Evolutionary conservation across 1,284 basidiomycete species (phyloP).

Genomic region (Ceratobasidium sp.): DNA sequence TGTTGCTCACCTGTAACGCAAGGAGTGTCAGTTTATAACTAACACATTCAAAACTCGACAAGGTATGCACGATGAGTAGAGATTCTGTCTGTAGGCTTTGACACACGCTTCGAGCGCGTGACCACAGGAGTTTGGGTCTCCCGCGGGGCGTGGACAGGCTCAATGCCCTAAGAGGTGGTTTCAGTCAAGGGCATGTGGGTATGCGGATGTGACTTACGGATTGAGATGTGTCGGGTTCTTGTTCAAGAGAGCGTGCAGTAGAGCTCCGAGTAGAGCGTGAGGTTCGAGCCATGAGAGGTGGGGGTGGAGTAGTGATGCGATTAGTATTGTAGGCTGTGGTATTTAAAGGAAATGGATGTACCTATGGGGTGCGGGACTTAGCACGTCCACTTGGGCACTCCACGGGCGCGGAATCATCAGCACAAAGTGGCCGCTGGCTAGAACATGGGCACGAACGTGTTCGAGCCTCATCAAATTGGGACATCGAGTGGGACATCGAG

Average conservation of each 20-base stretch:
- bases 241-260: not conserved
- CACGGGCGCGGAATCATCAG: not conserved
- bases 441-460: too few species aligned
- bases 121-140: not conserved
- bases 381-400: not conserved
- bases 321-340: not conserved
- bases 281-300: slow-evolving; percentile 11
- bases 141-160: not conserved
- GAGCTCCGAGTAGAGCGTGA: not conserved
- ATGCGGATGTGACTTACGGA: not conserved
- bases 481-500: not conserved
- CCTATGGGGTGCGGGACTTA: not conserved
- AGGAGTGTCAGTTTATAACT: too few species aligned
- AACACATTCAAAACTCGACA: too few species aligned
- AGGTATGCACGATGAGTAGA: not conserved
- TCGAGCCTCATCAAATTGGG: too few species aligned
- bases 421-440: not conserved
- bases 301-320: not conserved
- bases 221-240: not conserved
- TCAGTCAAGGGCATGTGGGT: not conserved
- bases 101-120: not conserved
- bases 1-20: not conserved
- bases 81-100: not conserved
- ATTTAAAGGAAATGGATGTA: not conserved
- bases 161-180: not conserved